Evolutionary conservation across 495 filamentous ascomycete genomes (phyloP).

Genomic region (Pseudomonodictys pantanalensis): DNA sequence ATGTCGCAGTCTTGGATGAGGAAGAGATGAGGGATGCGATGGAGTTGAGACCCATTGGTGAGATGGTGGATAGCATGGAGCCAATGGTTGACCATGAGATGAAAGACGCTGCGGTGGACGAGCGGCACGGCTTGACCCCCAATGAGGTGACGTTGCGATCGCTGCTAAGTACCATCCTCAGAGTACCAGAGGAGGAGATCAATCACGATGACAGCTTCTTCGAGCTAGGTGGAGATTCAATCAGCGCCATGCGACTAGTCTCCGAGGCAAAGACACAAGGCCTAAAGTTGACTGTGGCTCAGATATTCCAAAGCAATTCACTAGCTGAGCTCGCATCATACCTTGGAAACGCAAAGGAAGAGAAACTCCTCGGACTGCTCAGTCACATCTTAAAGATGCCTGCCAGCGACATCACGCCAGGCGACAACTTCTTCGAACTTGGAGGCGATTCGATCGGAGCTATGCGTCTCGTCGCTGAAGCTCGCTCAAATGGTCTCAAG

Average conservation of each 20-base stretch:
- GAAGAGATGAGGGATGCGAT: constrained; percentile 17
- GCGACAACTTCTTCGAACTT: constrained; percentile 53
- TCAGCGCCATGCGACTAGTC: constrained; percentile 55
- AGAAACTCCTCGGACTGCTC: constrained; percentile 12
- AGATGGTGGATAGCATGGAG: neutral
- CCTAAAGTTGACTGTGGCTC: constrained; percentile 6
- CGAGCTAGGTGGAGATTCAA: constrained; percentile 53
- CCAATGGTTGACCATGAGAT: neutral
- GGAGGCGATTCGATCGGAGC: constrained; percentile 58
- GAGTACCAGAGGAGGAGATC: constrained; percentile 29
- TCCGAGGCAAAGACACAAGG: constrained; percentile 6
- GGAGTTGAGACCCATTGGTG: constrained; percentile 1
- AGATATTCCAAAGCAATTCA: constrained; percentile 11
- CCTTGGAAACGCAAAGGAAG: constrained; percentile 9
- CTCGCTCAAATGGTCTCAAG: constrained; percentile 2
- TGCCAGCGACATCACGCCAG: constrained; percentile 36
- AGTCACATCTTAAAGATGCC: constrained; percentile 20
- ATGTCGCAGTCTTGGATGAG: constrained; percentile 5
- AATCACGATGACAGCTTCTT: constrained; percentile 52
- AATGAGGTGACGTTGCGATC: constrained; percentile 2
- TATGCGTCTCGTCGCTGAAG: constrained; percentile 50
- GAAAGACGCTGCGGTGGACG: neutral
- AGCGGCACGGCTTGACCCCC: neutral
- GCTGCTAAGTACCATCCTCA: constrained; percentile 13
- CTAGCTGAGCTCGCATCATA: constrained; percentile 11